Evolutionary conservation across 345 rosid genomes (phyloP).

Genomic region (Dovyalis caffra): DNA sequence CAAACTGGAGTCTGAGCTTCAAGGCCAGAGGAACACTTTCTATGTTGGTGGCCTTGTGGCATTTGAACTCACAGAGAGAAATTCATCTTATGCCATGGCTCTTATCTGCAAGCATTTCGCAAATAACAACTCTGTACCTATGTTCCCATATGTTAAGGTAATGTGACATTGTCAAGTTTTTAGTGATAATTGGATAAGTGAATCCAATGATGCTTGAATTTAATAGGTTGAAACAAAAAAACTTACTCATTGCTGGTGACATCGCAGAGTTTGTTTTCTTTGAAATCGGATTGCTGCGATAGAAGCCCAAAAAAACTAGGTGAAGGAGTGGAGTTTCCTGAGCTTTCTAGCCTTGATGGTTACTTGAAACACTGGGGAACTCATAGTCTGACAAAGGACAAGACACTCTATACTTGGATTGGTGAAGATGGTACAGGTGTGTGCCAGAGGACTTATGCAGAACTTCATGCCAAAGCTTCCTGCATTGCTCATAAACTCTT

Average conservation of each 20-base stretch:
- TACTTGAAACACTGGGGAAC: slow-evolving; percentile 65
- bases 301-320: slow-evolving; percentile 27
- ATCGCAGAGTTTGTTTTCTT: slow-evolving; percentile 50
- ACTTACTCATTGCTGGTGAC: background rate
- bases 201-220: background rate
- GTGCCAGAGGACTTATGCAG: slow-evolving; percentile 44
- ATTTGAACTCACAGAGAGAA: slow-evolving; percentile 70
- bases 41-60: slow-evolving; percentile 70
- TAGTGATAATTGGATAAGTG: background rate
- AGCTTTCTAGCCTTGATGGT: slow-evolving; percentile 50
- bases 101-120: slow-evolving; percentile 63
- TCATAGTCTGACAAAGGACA: slow-evolving; percentile 30
- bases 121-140: slow-evolving; percentile 31
- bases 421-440: slow-evolving; percentile 47
- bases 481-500: slow-evolving; percentile 50
- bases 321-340: slow-evolving; percentile 56
- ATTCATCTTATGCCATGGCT: slow-evolving; percentile 64
- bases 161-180: background rate
- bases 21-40: slow-evolving; percentile 54
- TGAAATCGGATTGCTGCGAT: slow-evolving; percentile 29
- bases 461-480: slow-evolving; percentile 50
- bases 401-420: slow-evolving; percentile 56
- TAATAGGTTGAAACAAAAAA: background rate
- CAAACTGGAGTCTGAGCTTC: slow-evolving; percentile 55
- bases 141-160: slow-evolving; percentile 57